phyloP scores from a whole-genome alignment of 257 asterid species.

The Nicotiana attenuata region DNA sequence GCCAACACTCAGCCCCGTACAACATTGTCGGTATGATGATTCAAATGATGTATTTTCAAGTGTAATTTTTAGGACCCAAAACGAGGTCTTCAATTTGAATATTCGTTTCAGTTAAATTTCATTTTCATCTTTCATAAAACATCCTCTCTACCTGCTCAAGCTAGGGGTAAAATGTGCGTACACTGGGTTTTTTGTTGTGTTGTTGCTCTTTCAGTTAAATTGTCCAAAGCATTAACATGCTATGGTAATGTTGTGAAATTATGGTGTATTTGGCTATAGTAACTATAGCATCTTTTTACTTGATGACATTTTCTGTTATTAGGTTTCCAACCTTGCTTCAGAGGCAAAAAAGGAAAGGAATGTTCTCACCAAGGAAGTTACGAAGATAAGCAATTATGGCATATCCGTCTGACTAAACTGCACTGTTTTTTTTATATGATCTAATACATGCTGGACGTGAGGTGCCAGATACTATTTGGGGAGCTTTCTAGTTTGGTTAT shows the following conservation, averaged over 20 bases:
- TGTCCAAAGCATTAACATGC: neutral
- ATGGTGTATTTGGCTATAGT: neutral
- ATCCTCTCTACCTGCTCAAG: too few relatives aligned
- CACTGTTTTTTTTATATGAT: neutral
- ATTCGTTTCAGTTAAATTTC: neutral
- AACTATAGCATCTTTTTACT: neutral
- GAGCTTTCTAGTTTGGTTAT: slow-evolving; percentile 4
- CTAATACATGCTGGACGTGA: neutral
- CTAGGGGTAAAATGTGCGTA: too few relatives aligned
- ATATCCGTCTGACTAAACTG: slow-evolving; percentile 55
- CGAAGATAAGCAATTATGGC: slow-evolving; percentile 85
- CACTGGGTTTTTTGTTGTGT: too few relatives aligned
- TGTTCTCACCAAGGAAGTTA: slow-evolving; percentile 66
- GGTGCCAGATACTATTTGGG: neutral
- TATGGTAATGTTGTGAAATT: neutral
- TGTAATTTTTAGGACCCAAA: neutral
- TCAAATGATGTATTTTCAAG: neutral
- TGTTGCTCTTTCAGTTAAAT: neutral
- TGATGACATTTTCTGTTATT: slow-evolving; percentile 5
- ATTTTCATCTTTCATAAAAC: too few relatives aligned
- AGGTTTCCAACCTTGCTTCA: slow-evolving; percentile 72
- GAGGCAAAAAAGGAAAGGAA: slow-evolving; percentile 68
- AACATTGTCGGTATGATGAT: neutral
- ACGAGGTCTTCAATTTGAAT: neutral
- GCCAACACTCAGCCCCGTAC: too few relatives aligned